These are phyloP conservation scores for Mortierella alpina DNA, from an alignment of 192 early-diverging fungal species.

Conservation along the genomic window DNA sequence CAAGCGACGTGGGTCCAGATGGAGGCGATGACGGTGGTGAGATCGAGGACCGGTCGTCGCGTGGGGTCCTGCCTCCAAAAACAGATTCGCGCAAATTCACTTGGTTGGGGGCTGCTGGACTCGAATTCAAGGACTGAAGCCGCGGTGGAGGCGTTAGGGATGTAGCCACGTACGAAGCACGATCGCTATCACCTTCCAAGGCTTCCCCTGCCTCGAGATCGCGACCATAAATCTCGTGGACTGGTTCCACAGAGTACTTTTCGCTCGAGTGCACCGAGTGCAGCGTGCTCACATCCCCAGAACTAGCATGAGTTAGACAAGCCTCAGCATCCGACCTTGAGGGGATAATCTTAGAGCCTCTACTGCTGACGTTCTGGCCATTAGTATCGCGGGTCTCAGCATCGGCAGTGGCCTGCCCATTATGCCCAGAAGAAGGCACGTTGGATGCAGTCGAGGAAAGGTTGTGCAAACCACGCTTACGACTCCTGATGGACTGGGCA, in stretches of 20 bases:
- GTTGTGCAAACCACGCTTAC: conserved; percentile 10
- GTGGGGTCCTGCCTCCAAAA: conserved; percentile 39
- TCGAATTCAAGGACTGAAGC: neutral
- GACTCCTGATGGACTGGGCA: conserved; percentile 19
- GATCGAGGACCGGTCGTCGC: conserved; percentile 2
- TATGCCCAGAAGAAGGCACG: neutral
- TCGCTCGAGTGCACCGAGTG: conserved; percentile 12
- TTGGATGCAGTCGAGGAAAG: neutral
- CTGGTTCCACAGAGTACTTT: neutral
- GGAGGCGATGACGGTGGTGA: neutral
- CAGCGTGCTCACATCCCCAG: conserved; percentile 14
- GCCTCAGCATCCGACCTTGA: conserved; percentile 15
- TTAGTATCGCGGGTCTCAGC: neutral
- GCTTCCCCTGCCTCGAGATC: neutral
- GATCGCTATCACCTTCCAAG: neutral
- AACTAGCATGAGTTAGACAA: conserved; percentile 12
- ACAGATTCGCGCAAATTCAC: conserved; percentile 34
- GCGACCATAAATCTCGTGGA: neutral
- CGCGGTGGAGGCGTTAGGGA: conserved; percentile 40
- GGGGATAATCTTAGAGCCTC: conserved; percentile 1
- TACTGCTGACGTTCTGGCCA: neutral
- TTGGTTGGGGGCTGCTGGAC: neutral
- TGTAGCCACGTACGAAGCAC: neutral
- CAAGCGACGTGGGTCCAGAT: neutral
- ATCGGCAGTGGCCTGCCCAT: neutral